Evolutionary conservation across 2,329 filamentous ascomycete species (phyloP), one percentile per base, ranked within the genome.

Genomic region (Xylariaceae sp.): DNA sequence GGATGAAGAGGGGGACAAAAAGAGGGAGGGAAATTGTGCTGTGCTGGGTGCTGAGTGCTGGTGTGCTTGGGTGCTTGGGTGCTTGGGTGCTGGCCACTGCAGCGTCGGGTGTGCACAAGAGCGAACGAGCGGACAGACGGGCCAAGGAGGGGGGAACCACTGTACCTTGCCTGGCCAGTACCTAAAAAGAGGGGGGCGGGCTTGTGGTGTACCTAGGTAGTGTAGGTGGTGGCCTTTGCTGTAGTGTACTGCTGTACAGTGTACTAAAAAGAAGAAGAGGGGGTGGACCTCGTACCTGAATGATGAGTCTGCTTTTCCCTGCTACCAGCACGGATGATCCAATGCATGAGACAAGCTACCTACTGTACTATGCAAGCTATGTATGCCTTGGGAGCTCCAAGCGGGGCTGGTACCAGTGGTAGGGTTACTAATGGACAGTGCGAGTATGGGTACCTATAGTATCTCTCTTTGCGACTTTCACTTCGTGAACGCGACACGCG

Each of bases 1-100:
- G 62, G 62, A 62, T 65, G 65, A 69, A 64, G 70, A 66, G 67
- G 66, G 67, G 66, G 65, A n/a, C n/a, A 67, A 69, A 65, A 69
- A 67, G 64, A 65, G 65, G 62, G 65, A 66, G 63, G 56, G 66
- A 65, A 65, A 67, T 62, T 66, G 57, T 65, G 67, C 62, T 64
- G 57, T 56, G 61, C 51, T 53, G 48, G 26, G 17, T 44, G 37
- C 34, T 54, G 24, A 28, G 26, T 58, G 51, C 40, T 44, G 45
- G 48, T 33, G 44, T n/a, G n/a, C n/a, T n/a, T n/a, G n/a, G 23
- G 40, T 29, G 40, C 24, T 37, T 36, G 26, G 14, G 14, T 29
- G 23, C 40, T 44, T n/a, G n/a, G 23, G 40, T 29, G 40, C 24
- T 54, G 58, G 49, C 40, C 33, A 36, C 47, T 33, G 34, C 23